Evolutionary conservation across 306 rosid genomes (phyloP).

Genomic region (Corylus avellana): DNA sequence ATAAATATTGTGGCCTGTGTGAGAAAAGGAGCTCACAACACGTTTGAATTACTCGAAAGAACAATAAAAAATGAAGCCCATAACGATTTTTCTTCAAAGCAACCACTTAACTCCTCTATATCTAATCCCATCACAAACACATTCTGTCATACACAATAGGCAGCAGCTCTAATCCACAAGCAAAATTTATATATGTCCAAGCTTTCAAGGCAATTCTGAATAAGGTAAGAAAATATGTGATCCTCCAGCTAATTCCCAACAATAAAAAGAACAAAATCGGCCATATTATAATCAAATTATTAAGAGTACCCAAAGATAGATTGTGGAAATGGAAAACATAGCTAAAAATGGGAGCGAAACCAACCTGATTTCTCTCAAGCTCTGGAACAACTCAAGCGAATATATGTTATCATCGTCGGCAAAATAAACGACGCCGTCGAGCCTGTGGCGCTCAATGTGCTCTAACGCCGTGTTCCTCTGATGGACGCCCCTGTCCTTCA

Average conservation of each 20-base stretch:
- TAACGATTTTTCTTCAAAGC: background rate
- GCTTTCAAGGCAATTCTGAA: background rate
- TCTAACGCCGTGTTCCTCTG: constrained; percentile 95
- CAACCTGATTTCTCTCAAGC: constrained; percentile 78
- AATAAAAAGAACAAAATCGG: background rate
- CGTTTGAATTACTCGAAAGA: background rate
- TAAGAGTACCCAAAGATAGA: background rate
- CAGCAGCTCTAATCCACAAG: background rate
- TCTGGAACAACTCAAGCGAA: constrained; percentile 74
- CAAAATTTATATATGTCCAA: background rate
- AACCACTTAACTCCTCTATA: background rate
- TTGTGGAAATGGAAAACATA: too few relatives aligned
- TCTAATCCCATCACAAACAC: background rate
- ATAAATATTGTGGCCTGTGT: background rate
- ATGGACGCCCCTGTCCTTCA: constrained; percentile 91
- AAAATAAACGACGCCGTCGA: constrained; percentile 91
- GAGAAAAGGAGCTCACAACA: background rate
- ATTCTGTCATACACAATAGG: background rate
- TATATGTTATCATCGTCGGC: constrained; percentile 92
- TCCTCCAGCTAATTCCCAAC: background rate
- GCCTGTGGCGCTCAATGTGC: constrained; percentile 81
- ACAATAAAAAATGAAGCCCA: background rate
- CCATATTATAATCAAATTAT: background rate
- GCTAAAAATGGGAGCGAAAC: background rate
- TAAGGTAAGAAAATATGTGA: background rate